Evolutionary conservation across 2,329 filamentous ascomycete genomes (phyloP).

Genomic region (Aureobasidium sp.): DNA sequence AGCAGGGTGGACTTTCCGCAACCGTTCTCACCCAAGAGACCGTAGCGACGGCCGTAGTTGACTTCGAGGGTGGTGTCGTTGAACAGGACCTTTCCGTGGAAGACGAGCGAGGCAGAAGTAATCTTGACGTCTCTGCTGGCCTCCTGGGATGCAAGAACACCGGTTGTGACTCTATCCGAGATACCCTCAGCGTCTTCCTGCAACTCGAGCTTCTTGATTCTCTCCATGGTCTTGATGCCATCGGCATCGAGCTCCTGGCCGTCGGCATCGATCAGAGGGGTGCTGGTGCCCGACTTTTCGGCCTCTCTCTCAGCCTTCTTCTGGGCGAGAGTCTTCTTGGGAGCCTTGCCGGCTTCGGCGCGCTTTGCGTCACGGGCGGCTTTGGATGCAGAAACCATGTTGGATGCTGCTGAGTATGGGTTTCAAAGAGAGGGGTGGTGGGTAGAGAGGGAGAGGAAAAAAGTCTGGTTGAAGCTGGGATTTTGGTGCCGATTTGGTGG

Average conservation of each 20-base stretch:
- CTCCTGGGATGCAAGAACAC: conserved; percentile 79
- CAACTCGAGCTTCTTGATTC: conserved; percentile 79
- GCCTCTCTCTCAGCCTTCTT: conserved; percentile 54
- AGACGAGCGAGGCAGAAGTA: conserved; percentile 84
- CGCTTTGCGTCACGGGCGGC: conserved; percentile 61
- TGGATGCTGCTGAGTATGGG: conserved; percentile 20
- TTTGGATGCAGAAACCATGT: conserved; percentile 63
- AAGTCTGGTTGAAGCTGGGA: conserved; percentile 5
- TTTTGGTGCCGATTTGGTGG: conserved; percentile 5
- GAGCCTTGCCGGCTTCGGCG: conserved; percentile 60
- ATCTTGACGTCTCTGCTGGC: conserved; percentile 95
- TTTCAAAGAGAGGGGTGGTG: background rate
- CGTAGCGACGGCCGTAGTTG: conserved; percentile 86
- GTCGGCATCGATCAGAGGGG: conserved; percentile 55
- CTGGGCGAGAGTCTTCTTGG: conserved; percentile 64
- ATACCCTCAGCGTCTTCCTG: conserved; percentile 96
- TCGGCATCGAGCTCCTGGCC: conserved; percentile 51
- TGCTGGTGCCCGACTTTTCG: conserved; percentile 57
- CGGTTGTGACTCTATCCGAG: conserved; percentile 95
- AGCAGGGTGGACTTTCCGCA: conserved; percentile 98
- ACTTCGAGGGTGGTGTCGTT: conserved; percentile 90
- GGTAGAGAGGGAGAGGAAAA: conserved; percentile 2
- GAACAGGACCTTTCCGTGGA: conserved; percentile 95
- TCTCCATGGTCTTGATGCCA: conserved; percentile 60
- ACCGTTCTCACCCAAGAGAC: conserved; percentile 95